Evolutionary conservation across 2,329 filamentous ascomycete genomes (phyloP), one percentile per base, ranked within the genome.

Genomic region (Akanthomyces muscarius): DNA sequence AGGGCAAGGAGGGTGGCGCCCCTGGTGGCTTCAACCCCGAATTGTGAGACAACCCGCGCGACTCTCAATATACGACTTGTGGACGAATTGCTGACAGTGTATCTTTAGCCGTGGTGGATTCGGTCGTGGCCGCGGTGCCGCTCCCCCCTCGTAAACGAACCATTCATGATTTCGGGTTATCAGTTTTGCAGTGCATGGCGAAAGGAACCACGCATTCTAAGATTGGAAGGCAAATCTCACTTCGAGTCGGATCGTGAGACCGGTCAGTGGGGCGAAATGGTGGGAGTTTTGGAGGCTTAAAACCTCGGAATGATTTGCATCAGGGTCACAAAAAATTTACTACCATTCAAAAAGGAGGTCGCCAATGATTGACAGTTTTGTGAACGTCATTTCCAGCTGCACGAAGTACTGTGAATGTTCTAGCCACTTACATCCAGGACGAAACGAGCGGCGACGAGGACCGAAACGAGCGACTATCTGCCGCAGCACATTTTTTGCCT

Each of bases 11-110:
- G 84, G 91, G 91, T 75, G 91, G 89, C 85, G 91, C 92, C 78
- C 90, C 92, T 75, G 90, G 91, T 82, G 91, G 92, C 81, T 97
- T 95, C 80, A 89, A 89, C 82, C 92, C 92, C 77, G 87, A 89
- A 80, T 97, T 97, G 88, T 89, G 81, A 87, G 86, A 80, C 72
- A 65, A 62, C 52, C 66, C 62, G 21, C 44, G 52, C 60, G 52
- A 56, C 41, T 18, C 42, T 6, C n/a, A 18, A 44, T 42, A 16
- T 42, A 33, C n/a, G 50, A 48, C 14, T 44, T 53, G 5, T 4
- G 33, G 38, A 52, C 63, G 65, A 61, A 65, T 66, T 73, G 69
- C 76, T 81, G 73, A 81, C 74, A 56, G 61, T 62, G 54, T 64
- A 54, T 59, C 61, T 65, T 70, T 70, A 88, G 86, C 89, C 91